Base-by-base conservation (phyloP, 805 yeast species). In the Hanseniaspora singularis region DNA sequence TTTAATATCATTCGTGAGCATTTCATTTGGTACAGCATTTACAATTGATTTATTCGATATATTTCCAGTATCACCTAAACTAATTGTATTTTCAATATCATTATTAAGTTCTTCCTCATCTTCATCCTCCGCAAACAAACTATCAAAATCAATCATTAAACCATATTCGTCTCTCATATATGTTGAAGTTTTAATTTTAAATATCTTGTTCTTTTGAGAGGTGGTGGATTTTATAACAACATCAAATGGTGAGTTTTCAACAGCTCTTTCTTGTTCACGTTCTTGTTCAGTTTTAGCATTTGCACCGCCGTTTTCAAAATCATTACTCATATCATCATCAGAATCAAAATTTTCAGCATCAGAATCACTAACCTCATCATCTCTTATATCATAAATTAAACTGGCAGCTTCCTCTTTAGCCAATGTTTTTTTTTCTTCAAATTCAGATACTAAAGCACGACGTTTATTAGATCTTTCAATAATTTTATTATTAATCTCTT, bases 161-260 rank as follows among this genome's bases (percentile, higher is more conserved):
- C 99, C 99, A 60, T 89, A 92, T 53, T 89, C 96, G 58, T 92
- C 97, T 39, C 71, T 65, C 53, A 72, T 65, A 28, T 32, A 32
- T 54, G 75, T 74, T 40, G 69, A 72, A 1, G 73, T 71, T 32
- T 74, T 65, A 54, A 67, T 81, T 11, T 95, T 97, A 57, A 89
- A 92, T 83, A 82, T 80, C 37, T 70, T 74, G 70, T 62, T 57
- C 73, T 56, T 59, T 48, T 46, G 54, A 42, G 42, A 55, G 52
- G 54, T 57, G 38, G 40, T 59, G 16, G 54, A 47, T 16, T 51
- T 49, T 4, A 62, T 48, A 10, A 51, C 38, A 5, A 52, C 53
- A 49, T 63, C 67, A 4, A 59, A 53, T 2, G 66, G 65, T 9
- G 39, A 33, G 22, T 37, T 37, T 24, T 48, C 39, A 37, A 34